phyloP scores from a whole-genome alignment of 768 basidiomycete species.

The Rhodotorula graminis region DNA sequence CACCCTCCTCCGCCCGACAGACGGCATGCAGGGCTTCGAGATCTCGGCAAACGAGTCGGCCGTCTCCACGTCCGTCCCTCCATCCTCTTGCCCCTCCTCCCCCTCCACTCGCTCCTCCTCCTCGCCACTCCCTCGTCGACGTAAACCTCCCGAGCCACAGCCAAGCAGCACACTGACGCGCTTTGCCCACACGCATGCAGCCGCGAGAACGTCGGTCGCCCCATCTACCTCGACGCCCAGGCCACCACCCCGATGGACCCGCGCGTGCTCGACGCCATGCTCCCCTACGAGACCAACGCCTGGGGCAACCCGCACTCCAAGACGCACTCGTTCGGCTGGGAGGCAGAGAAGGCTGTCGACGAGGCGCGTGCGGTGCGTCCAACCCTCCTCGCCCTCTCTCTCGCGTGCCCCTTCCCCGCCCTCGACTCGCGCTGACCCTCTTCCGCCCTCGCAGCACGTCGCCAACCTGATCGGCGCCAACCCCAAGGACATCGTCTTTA shows the following conservation, averaged over 20 bases:
- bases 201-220: slow-evolving; percentile 44
- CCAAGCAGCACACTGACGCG: neutral
- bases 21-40: slow-evolving; percentile 83
- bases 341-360: slow-evolving; percentile 91
- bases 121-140: no score
- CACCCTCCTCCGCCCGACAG: slow-evolving; percentile 14
- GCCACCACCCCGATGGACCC: slow-evolving; percentile 98
- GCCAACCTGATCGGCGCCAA: slow-evolving; percentile 91
- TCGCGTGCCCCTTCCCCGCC: no score
- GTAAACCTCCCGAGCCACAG: no score
- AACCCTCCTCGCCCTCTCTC: neutral
- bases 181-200: neutral
- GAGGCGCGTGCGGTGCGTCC: slow-evolving; percentile 69
- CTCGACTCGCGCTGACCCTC: no score
- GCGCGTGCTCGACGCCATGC: slow-evolving; percentile 91
- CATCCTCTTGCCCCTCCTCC: no score
- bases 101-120: no score
- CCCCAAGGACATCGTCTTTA: slow-evolving; percentile 92
- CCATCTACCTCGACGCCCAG: slow-evolving; percentile 95
- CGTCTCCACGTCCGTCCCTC: slow-evolving; percentile 50
- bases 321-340: slow-evolving; percentile 68
- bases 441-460: slow-evolving; percentile 58
- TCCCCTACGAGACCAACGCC: slow-evolving; percentile 89
- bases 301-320: slow-evolving; percentile 97
- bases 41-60: slow-evolving; percentile 59